Conservation (phyloP, 371 early-diverging fungal species). For the Mortierella sp. region DNA sequence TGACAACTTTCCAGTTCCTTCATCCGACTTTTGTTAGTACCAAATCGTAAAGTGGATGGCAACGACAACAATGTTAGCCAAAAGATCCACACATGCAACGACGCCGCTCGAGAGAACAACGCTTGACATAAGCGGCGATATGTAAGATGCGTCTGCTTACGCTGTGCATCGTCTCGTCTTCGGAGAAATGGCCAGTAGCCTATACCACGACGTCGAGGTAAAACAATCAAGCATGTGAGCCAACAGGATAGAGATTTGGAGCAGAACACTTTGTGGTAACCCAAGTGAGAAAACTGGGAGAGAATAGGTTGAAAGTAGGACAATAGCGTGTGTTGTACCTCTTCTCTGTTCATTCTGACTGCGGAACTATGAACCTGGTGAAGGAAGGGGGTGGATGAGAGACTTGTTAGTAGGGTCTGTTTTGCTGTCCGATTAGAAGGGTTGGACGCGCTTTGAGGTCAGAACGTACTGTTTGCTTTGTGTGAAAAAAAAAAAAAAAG, state of each 20-base stretch:
- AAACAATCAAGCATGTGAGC: background rate
- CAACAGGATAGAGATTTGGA: no score
- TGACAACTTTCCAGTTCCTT: constrained; percentile 52
- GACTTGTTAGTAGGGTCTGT: background rate
- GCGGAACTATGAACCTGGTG: background rate
- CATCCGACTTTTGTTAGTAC: constrained; percentile 22
- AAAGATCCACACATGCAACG: background rate
- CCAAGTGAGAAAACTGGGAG: no score
- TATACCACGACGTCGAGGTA: background rate
- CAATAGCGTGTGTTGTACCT: no score
- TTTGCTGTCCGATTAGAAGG: background rate
- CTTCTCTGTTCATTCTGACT: constrained; percentile 29
- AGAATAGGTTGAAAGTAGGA: no score
- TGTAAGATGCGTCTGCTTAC: no score
- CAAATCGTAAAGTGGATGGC: background rate
- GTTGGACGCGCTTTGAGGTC: background rate
- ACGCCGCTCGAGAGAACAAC: background rate
- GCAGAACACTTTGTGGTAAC: no score
- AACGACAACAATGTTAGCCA: background rate
- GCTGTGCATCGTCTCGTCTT: constrained; percentile 46
- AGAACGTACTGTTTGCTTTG: background rate
- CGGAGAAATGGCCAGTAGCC: constrained; percentile 35
- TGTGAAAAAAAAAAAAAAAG: no score
- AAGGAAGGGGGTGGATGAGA: background rate
- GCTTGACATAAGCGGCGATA: background rate